Evolutionary conservation across 345 rosid species (phyloP), one percentile per base, ranked within the genome.

Genomic region (Citrus cavaleriei): DNA sequence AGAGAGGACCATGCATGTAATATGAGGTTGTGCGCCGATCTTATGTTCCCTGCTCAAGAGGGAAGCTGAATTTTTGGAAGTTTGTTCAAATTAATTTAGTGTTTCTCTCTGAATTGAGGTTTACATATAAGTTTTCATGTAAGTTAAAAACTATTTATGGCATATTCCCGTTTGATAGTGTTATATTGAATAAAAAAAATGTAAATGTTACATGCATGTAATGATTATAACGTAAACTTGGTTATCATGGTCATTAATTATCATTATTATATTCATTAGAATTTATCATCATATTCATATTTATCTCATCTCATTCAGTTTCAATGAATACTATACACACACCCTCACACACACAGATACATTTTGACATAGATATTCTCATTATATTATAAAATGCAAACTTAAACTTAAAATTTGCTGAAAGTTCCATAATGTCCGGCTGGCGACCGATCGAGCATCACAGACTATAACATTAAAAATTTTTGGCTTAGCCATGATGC

Each of bases 31-130:
- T 42, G 6, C 14, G 64, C 74, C 16, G 49, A 35, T 69, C 65
- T 66, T 42, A 55, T 13, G 21, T 89, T 83, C 40, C 90, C 89
- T 78, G 7, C 18, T 67, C 35, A 8, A 10, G 60, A 78, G 89
- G 91, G 84, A 73, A 86, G 10, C 24, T 40, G 58, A 63, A 1
- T 75, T 54, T 54, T 76, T 78, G 83, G 84, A 79, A 67, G 54
- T 77, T 83, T 59, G 57, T 55, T 32, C 77, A 37, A 21, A 14
- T 46, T 46, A 12, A 46, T 38, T 38, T 10, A 21, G n/a, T 37
- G 2, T 2, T 19, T 38, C 24, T 6, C 24, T 55, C 25, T 27
- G 27, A 70, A 37, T 32, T 73, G 34, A 16, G 19, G 19, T 60
- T 60, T 38, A 1, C 27, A 3, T n/a, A 24, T 3, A 7, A 42